phyloP scores from a whole-genome alignment of 495 filamentous ascomycete species.

The Pyronema domesticum region DNA sequence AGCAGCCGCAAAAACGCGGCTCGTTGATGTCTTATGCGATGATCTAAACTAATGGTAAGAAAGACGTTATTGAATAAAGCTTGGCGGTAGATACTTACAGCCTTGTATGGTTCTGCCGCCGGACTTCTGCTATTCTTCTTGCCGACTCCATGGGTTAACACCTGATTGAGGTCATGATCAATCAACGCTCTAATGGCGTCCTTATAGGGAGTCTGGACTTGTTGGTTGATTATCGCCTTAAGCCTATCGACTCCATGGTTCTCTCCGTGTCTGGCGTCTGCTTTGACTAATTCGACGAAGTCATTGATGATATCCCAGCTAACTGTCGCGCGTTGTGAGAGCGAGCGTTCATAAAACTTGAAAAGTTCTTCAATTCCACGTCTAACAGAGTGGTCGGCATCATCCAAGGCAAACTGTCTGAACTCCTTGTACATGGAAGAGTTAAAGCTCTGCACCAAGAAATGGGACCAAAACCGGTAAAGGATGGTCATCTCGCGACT shows the following conservation, averaged over 20 bases:
- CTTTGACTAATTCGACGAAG: constrained; percentile 13
- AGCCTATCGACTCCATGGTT: constrained; percentile 12
- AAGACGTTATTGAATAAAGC: too few species aligned
- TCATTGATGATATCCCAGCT: constrained; percentile 13
- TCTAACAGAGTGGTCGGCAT: constrained; percentile 28
- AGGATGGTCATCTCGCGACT: constrained; percentile 47
- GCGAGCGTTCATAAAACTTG: constrained; percentile 16
- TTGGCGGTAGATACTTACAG: neutral
- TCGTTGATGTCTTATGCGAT: too few species aligned
- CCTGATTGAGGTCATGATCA: constrained; percentile 6
- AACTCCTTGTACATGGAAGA: constrained; percentile 66
- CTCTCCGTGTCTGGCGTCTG: constrained; percentile 18
- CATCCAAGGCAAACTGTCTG: constrained; percentile 48
- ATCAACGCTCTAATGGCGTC: constrained; percentile 14
- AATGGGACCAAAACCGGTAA: constrained; percentile 66
- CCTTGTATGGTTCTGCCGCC: constrained; percentile 1
- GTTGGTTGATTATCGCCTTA: constrained; percentile 10
- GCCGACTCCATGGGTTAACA: constrained; percentile 13
- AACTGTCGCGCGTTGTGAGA: constrained; percentile 13
- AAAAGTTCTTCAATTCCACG: constrained; percentile 17
- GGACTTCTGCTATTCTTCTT: constrained; percentile 6
- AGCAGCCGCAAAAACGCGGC: too few species aligned
- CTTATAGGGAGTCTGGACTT: constrained; percentile 12
- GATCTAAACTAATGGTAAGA: too few species aligned
- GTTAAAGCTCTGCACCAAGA: constrained; percentile 60